Evolutionary conservation across 345 rosid species (phyloP).

Genomic region (Dipteronia sinensis): DNA sequence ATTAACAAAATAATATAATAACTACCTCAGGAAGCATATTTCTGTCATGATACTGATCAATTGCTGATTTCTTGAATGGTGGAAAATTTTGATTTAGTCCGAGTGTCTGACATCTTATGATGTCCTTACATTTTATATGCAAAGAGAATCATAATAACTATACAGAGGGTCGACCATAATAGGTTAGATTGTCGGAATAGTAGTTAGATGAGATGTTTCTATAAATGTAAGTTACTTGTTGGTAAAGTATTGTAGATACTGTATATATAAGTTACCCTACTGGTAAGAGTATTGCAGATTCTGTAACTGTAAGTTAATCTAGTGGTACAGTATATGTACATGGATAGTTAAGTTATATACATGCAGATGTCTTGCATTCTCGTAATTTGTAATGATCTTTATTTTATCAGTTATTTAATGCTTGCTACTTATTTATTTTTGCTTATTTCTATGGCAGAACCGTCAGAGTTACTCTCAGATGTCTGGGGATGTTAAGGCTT

Average conservation of each 20-base stretch:
- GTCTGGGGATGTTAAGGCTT: slow-evolving; percentile 43
- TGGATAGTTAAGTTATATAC: not conserved
- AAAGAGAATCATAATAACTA: not conserved
- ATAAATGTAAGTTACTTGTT: not conserved
- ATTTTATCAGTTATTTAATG: not conserved
- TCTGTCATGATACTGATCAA: not conserved
- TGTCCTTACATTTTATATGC: not conserved
- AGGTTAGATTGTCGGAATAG: not conserved
- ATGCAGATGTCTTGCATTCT: not conserved
- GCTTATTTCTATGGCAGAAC: slow-evolving; percentile 43
- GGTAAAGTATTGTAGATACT: not conserved
- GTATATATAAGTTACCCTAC: not conserved
- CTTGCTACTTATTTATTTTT: not conserved
- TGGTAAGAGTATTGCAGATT: not conserved
- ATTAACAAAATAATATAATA: too few species aligned
- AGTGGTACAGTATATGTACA: not conserved
- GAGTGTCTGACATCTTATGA: not conserved
- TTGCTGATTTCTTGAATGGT: not conserved
- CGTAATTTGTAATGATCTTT: not conserved
- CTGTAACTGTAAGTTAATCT: not conserved
- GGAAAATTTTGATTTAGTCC: not conserved
- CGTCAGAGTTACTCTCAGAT: slow-evolving; percentile 72
- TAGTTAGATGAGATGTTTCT: not conserved
- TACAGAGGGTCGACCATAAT: not conserved
- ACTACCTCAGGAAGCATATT: not conserved